Evolutionary conservation across 1,284 basidiomycete species (phyloP).

Genomic region (Hemileia vastatrix): DNA sequence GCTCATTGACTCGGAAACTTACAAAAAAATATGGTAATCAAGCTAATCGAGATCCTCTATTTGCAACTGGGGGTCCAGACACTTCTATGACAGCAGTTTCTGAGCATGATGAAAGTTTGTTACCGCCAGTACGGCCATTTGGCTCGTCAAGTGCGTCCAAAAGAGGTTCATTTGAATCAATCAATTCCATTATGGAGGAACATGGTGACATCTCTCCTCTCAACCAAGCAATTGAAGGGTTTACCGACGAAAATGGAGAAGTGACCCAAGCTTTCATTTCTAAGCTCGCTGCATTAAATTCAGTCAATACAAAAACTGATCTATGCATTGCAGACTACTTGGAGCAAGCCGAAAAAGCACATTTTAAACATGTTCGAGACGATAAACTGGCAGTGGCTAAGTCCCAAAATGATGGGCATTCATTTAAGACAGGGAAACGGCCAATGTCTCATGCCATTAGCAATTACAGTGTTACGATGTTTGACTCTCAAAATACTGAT

Average conservation of each 20-base stretch:
- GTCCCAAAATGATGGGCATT: background rate
- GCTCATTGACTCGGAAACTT: constrained; percentile 16
- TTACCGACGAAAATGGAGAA: constrained; percentile 82
- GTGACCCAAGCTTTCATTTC: constrained; percentile 79
- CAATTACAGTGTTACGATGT: background rate
- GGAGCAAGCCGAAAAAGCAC: constrained; percentile 73
- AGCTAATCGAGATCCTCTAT: constrained; percentile 20
- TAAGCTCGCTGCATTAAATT: constrained; percentile 63
- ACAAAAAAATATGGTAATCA: constrained; percentile 20
- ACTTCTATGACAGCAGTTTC: background rate
- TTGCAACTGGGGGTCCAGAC: constrained; percentile 1
- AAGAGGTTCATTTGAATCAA: constrained; percentile 64
- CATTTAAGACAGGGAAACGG: background rate
- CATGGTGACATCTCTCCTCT: constrained; percentile 68
- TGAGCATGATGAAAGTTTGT: background rate
- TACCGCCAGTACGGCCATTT: constrained; percentile 17
- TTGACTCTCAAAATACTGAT: background rate
- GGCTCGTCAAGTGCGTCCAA: background rate
- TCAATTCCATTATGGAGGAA: constrained; percentile 77
- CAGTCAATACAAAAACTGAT: constrained; percentile 80
- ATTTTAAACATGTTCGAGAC: constrained; percentile 82
- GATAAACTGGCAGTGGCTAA: constrained; percentile 52
- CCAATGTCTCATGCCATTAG: constrained; percentile 17
- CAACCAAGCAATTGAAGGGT: constrained; percentile 79
- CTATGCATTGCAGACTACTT: constrained; percentile 82